Percentiles rank a stretch among this genome's conserved stretches.
Conservation (phyloP, 2,329 filamentous ascomycete species). For the Zymoseptoria passerinii region DNA sequence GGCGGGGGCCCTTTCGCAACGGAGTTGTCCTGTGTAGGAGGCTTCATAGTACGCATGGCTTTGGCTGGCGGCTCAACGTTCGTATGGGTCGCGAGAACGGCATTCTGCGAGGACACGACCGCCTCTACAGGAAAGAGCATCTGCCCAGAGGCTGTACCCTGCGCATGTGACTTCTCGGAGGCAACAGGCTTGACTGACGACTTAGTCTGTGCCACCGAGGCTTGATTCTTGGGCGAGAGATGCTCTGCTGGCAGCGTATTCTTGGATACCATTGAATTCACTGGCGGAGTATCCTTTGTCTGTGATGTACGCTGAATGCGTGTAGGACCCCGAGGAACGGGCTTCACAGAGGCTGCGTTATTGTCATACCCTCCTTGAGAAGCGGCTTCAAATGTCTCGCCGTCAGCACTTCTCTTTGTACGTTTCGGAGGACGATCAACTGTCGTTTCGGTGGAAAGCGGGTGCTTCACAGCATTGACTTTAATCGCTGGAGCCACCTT, state of each 20-base stretch:
- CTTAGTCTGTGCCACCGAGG: neutral
- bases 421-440: neutral
- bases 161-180: neutral
- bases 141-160: neutral
- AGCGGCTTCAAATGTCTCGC: neutral
- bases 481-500: neutral
- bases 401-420: neutral
- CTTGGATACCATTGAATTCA: neutral
- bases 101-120: neutral
- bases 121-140: neutral
- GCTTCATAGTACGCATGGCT: neutral
- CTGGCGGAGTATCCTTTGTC: neutral
- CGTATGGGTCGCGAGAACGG: no score
- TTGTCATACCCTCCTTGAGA: neutral
- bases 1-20: neutral
- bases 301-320: neutral
- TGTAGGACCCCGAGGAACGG: neutral
- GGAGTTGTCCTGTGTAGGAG: neutral
- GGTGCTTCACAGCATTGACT: neutral
- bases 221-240: neutral
- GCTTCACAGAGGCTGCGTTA: neutral
- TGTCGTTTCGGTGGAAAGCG: neutral
- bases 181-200: neutral
- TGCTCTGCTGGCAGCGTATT: neutral
- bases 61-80: neutral